Base-by-base conservation (phyloP, 345 rosid genomes). In the Eucalyptus curtisii region DNA sequence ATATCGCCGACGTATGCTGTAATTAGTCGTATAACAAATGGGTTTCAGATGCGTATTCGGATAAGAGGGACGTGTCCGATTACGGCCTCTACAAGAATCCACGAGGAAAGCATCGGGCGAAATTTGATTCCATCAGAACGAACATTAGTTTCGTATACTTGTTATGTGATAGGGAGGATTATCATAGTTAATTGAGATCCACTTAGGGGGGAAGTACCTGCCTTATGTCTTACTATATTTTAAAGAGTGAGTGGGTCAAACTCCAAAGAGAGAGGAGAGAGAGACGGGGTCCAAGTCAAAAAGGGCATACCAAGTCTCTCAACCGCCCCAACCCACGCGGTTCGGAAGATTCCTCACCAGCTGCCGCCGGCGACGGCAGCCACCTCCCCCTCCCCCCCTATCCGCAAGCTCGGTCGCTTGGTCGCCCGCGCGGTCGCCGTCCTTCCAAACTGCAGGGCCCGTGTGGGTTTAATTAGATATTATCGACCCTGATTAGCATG, bases 1-100 rank as follows among this genome's bases (percentile, higher is more conserved):
- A 13, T 12, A 59, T 59, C 7, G 4, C 2, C 0, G 7, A 10
- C 66, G n/a, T 27, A 11, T 1, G 71, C 2, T 1, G 6, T n/a
- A 7, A n/a, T n/a, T 15, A 1, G 5, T 7, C 40, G 11, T 1
- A 7, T 7, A n/a, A n/a, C 10, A 4, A 14, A 64, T 1, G 20
- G 40, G 76, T n/a, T 13, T 30, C 33, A 1, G 6, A 59, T 59
- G 31, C 33, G 31, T 30, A 30, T 27, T 27, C 31, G 68, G 14
- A 59, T 4, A 6, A 59, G 31, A 59, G 3, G 6, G 31, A 59
- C 31, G 31, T 59, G 68, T 6, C 33, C 68, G 15, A 27, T 6
- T 13, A 61, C 4, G 7, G 33, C 4, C 33, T 12, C 17, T 6
- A 0, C 0, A 12, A 13, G 2, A 13, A 61, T 30, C 31, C 68